These are phyloP conservation scores for Hortiboletus rubellus DNA, from an alignment of 1,284 basidiomycete genomes.

Conservation along the genomic window DNA sequence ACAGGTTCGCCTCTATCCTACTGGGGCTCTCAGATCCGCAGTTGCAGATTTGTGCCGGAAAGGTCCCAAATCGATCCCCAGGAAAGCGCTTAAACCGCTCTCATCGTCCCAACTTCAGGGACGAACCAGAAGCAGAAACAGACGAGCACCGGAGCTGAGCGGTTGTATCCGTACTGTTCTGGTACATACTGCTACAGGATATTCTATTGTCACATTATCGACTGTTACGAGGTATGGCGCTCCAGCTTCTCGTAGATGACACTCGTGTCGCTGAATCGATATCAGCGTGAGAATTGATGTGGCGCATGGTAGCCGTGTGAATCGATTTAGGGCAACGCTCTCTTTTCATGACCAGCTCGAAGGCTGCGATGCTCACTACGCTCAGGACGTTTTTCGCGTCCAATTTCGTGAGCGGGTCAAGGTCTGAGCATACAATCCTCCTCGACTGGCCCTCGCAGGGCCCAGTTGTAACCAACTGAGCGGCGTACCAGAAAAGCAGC, in stretches of 20 bases:
- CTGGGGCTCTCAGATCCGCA: no score
- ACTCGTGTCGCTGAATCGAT: no score
- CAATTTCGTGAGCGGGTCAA: conserved; percentile 34
- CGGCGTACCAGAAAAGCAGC: conserved; percentile 34
- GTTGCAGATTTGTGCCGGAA: background rate
- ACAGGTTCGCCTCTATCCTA: background rate
- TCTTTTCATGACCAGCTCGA: conserved; percentile 31
- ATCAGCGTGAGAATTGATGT: no score
- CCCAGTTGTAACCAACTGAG: conserved; percentile 32
- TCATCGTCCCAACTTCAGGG: conserved; percentile 10
- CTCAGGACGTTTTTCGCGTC: conserved; percentile 16
- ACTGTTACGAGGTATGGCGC: background rate
- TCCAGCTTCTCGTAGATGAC: background rate
- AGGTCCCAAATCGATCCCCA: background rate
- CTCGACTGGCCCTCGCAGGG: conserved; percentile 35
- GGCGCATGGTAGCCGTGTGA: no score
- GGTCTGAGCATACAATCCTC: conserved; percentile 37
- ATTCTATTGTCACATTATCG: background rate
- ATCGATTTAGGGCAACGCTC: no score
- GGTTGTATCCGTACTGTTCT: background rate
- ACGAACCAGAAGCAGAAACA: conserved; percentile 9
- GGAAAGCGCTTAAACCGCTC: conserved; percentile 1
- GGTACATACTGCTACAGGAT: background rate
- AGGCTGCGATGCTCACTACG: conserved; percentile 33
- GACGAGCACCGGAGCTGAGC: conserved; percentile 8